Conservation (phyloP, 2,329 filamentous ascomycete species). For the Claviceps arundinis region DNA sequence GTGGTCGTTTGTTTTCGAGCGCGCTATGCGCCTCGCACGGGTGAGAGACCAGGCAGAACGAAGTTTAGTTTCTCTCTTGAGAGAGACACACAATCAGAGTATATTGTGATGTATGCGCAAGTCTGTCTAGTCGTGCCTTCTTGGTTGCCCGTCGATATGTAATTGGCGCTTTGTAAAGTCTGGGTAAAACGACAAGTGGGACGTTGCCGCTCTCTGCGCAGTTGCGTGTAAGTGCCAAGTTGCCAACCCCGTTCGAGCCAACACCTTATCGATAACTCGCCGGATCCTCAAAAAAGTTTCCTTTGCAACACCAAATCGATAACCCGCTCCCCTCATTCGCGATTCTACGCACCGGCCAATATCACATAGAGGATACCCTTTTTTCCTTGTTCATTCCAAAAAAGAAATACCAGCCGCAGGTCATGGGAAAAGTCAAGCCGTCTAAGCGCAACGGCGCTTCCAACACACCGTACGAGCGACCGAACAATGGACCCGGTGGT, state of each 20-base stretch:
- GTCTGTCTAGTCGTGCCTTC: not conserved
- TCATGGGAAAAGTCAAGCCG: slow-evolving; percentile 41
- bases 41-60: not conserved
- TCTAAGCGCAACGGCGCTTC: slow-evolving; percentile 38
- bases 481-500: slow-evolving; percentile 10
- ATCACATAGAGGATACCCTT: not conserved
- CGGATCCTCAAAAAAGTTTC: slow-evolving; percentile 2
- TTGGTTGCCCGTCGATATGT: not conserved
- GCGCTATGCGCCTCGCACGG: slow-evolving; percentile 2
- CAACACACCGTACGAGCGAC: slow-evolving; percentile 29
- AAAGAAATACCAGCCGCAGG: not conserved
- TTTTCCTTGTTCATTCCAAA: too few relatives aligned
- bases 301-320: not conserved
- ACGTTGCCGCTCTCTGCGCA: too few relatives aligned
- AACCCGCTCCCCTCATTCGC: not conserved
- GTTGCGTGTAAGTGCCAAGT: too few relatives aligned
- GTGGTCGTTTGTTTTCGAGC: not conserved
- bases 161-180: not conserved
- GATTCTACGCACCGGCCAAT: slow-evolving; percentile 3
- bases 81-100: too few relatives aligned
- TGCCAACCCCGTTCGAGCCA: too few relatives aligned
- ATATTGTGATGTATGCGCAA: too few relatives aligned
- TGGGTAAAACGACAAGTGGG: not conserved
- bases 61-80: not conserved
- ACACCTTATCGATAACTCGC: slow-evolving; percentile 12